Conservation (phyloP, 2,329 filamentous ascomycete genomes). For the Hypoxylon sp. region DNA sequence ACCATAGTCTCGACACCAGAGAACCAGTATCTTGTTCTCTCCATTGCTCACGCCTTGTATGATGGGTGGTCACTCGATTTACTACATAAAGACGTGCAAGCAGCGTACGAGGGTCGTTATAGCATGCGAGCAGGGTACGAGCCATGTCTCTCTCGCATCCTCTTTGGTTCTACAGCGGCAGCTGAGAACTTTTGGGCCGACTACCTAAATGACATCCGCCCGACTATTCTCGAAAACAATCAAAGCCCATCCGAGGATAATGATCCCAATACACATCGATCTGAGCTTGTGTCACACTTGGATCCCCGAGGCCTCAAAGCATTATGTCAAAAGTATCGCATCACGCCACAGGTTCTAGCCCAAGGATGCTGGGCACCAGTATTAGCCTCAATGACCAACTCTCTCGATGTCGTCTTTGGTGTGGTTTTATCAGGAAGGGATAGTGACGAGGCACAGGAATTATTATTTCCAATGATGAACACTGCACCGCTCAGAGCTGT, state of each 20-base stretch:
- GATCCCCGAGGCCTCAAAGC: constrained; percentile 52
- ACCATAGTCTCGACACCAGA: constrained; percentile 49
- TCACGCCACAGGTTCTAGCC: constrained; percentile 80
- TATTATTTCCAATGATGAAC: constrained; percentile 93
- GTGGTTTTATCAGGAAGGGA: constrained; percentile 87
- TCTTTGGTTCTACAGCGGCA: constrained; percentile 53
- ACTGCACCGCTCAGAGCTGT: constrained; percentile 79
- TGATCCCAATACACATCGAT: constrained; percentile 47
- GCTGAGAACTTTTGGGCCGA: constrained; percentile 74
- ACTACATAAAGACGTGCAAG: constrained; percentile 74
- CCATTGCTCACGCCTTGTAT: constrained; percentile 86
- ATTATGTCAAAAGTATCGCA: constrained; percentile 71
- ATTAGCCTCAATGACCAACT: constrained; percentile 68
- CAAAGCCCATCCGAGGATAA: background rate
- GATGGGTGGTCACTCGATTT: constrained; percentile 85
- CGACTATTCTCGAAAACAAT: constrained; percentile 47
- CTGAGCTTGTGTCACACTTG: constrained; percentile 56
- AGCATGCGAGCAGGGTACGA: constrained; percentile 58
- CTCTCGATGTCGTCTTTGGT: constrained; percentile 82
- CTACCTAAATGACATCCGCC: constrained; percentile 63
- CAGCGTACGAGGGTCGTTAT: constrained; percentile 64
- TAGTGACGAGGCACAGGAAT: constrained; percentile 68
- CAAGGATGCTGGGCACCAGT: constrained; percentile 80
- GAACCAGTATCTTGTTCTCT: constrained; percentile 64
- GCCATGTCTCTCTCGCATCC: constrained; percentile 62